Percentiles rank a stretch among this genome's conserved stretches.
These are phyloP conservation scores for Barnettozyma hawaiiensis DNA, from an alignment of 1,139 yeast species.

Conservation along the genomic window DNA sequence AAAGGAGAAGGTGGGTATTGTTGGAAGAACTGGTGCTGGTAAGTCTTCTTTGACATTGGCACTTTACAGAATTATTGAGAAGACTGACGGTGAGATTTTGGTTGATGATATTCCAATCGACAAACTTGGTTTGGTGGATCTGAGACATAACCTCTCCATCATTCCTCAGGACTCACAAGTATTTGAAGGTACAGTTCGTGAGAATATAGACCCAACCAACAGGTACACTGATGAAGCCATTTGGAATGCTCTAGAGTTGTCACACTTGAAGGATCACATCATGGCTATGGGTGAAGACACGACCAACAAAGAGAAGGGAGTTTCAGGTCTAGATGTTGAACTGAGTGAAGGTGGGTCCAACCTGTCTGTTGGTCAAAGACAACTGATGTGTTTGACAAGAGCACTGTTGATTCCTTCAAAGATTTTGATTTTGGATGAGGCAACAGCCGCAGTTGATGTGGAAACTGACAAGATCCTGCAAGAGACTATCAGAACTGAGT, in stretches of 20 bases:
- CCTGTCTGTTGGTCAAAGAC: slow-evolving; percentile 74
- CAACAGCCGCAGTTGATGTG: slow-evolving; percentile 81
- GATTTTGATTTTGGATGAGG: slow-evolving; percentile 71
- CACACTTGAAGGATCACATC: slow-evolving; percentile 79
- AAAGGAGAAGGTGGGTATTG: slow-evolving; percentile 88
- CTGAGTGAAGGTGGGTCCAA: slow-evolving; percentile 69
- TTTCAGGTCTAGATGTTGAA: slow-evolving; percentile 26
- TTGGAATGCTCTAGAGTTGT: slow-evolving; percentile 80
- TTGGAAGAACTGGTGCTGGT: slow-evolving; percentile 97
- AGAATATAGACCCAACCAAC: slow-evolving; percentile 82
- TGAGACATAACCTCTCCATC: slow-evolving; percentile 80
- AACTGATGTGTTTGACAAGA: slow-evolving; percentile 68
- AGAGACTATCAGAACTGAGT: slow-evolving; percentile 61
- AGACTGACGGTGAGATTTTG: slow-evolving; percentile 61
- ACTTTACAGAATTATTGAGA: slow-evolving; percentile 83
- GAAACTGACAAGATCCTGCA: slow-evolving; percentile 74
- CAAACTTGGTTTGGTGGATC: slow-evolving; percentile 70
- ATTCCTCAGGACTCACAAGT: slow-evolving; percentile 98
- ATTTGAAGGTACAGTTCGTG: slow-evolving; percentile 84
- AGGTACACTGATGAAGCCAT: slow-evolving; percentile 66
- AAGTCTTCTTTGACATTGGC: slow-evolving; percentile 89
- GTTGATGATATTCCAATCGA: slow-evolving; percentile 72
- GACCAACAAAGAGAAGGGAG: slow-evolving; percentile 40
- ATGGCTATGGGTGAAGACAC: slow-evolving; percentile 44
- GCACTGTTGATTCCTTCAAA: slow-evolving; percentile 60